Percentiles rank a stretch among this genome's conserved stretches.
Evolutionary conservation across 495 filamentous ascomycete species (phyloP).

Genomic region (Extremus antarcticus): DNA sequence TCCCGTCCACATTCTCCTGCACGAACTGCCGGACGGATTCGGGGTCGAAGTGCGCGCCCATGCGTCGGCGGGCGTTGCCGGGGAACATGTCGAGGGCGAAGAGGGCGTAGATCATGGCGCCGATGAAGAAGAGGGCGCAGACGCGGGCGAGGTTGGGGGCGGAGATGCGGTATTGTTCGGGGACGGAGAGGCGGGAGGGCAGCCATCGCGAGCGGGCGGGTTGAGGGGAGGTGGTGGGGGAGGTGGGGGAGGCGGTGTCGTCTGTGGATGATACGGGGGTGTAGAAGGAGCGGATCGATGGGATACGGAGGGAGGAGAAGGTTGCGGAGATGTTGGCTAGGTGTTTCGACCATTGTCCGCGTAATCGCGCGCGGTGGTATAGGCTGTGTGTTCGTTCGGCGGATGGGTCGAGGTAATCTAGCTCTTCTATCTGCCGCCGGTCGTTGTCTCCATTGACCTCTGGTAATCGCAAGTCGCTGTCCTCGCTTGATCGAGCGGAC

Average conservation of each 20-base stretch:
- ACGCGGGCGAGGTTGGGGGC: constrained; percentile 45
- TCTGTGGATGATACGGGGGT: constrained; percentile 33
- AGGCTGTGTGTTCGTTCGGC: constrained; percentile 7
- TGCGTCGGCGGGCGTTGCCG: constrained; percentile 16
- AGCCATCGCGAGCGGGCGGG: not conserved
- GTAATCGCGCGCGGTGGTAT: constrained; percentile 19
- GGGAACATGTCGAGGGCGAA: constrained; percentile 74
- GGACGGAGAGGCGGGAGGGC: constrained; percentile 8
- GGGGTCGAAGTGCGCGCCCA: constrained; percentile 47
- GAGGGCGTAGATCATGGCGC: constrained; percentile 67
- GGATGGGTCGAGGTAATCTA: constrained; percentile 72
- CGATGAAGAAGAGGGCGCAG: constrained; percentile 60
- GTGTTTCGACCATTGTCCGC: constrained; percentile 8
- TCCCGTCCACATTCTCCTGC: constrained; percentile 54
- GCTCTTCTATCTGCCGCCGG: constrained; percentile 71
- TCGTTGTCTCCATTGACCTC: constrained; percentile 37
- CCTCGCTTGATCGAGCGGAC: constrained; percentile 51
- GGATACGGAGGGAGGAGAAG: constrained; percentile 45
- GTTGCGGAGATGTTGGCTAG: constrained; percentile 20
- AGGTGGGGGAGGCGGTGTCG: not conserved
- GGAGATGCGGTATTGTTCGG: constrained; percentile 27
- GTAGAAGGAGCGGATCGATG: constrained; percentile 34
- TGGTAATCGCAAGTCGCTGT: constrained; percentile 29
- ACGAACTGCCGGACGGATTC: constrained; percentile 59
- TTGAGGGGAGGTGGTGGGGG: not conserved